Evolutionary conservation across 2,329 filamentous ascomycete genomes (phyloP), one percentile per base, ranked within the genome.

Genomic region (Diplodia intermedia): DNA sequence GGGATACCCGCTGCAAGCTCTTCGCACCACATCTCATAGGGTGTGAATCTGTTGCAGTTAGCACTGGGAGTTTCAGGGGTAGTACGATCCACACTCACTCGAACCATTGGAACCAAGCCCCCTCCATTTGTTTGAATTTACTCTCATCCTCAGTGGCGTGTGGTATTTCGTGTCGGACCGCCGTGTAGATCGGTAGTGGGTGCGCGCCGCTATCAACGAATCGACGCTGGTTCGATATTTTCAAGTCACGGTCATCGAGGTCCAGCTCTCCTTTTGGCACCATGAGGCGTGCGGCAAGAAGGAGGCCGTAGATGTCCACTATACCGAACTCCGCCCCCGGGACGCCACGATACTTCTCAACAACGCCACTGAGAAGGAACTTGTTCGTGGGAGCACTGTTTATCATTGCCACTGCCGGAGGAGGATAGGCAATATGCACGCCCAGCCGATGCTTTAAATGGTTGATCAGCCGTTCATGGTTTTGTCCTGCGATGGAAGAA

Each of bases 51-150:
- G 47, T 23, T 0, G 1, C 14, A 36, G 65, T 74, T 26, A 72
- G 66, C 66, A 38, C 14, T 52, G 36, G 26, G 38, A 20, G 23
- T 18, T 33, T 2, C 2, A 26, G 3, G n/a, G 20, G 3, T 8
- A 7, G 23, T 20, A 18, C 14, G 12, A 12, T 38, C 47, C 36
- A 43, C n/a, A 71, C 75, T 60, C 94, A 91, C 75, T 99, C 95
- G 72, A 95, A 97, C 94, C 95, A 98, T 74, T 99, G 94, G 74
- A 98, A 99, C 92, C 94, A 98, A 2, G 93, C 86, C 74, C 96
- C 91, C 69, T 85, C 80, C 66, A 79, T 80, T 4, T 85, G 83
- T 68, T 83, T 81, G 47, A 79, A 82, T 69, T 83, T 81, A 18
- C 50, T 29, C 2, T 4, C 47, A 2, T 73, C 69, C 78, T 74